These are phyloP conservation scores for Vigna unguiculata DNA, from an alignment of 306 rosid genomes.

Conservation along the genomic window DNA sequence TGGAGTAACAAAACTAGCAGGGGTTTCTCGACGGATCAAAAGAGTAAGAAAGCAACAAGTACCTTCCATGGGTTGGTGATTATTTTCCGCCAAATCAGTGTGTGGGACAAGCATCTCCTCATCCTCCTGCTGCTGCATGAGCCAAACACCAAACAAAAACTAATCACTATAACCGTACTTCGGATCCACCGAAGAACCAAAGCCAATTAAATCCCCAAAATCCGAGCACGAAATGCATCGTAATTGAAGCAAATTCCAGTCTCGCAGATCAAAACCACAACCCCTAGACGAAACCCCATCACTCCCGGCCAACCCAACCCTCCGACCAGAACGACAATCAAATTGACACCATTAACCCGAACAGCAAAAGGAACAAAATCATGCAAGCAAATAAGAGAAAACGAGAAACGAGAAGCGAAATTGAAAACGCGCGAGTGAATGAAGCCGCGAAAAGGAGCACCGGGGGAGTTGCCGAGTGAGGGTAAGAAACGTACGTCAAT, in stretches of 20 bases:
- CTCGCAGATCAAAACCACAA: conserved; percentile 48
- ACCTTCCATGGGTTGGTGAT: conserved; percentile 94
- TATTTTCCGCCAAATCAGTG: conserved; percentile 78
- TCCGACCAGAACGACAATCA: conserved; percentile 34
- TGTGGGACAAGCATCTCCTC: conserved; percentile 93
- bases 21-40: conserved; percentile 51
- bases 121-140: conserved; percentile 83
- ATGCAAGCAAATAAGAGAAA: not conserved
- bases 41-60: conserved; percentile 17
- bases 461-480: conserved; percentile 38
- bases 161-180: conserved; percentile 40
- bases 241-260: conserved; percentile 48
- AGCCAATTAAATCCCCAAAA: conserved; percentile 49
- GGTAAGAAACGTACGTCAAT: conserved; percentile 64
- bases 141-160: conserved; percentile 39
- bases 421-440: conserved; percentile 39
- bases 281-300: conserved; percentile 58
- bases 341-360: conserved; percentile 44
- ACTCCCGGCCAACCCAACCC: conserved; percentile 17
- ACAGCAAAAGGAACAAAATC: conserved; percentile 8
- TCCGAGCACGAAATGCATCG: conserved; percentile 48
- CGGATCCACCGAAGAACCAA: conserved; percentile 55
- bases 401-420: conserved; percentile 15
- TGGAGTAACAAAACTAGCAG: not conserved
- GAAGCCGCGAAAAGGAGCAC: not conserved